Percentiles rank a stretch among this genome's conserved stretches.
phyloP scores from a whole-genome alignment of 176 grass and related monocot genomes.

The Zoysia japonica region DNA sequence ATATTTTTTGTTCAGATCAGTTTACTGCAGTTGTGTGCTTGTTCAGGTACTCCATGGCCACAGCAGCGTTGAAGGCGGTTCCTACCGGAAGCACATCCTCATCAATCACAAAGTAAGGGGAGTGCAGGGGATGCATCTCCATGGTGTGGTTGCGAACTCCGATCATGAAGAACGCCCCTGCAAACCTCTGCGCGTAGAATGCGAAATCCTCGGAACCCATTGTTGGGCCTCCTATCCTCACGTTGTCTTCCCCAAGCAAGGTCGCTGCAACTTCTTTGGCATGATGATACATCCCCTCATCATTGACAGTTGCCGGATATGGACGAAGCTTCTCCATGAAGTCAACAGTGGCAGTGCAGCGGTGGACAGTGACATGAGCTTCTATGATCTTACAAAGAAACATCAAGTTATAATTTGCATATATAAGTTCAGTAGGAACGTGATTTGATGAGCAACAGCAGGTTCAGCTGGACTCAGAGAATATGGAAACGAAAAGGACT shows the following conservation, averaged over 20 bases:
- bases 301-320: constrained; percentile 59
- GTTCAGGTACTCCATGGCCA: constrained; percentile 62
- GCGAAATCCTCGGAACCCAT: constrained; percentile 68
- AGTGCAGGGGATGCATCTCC: constrained; percentile 45
- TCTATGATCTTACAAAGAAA: constrained; percentile 48
- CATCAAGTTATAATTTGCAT: not conserved
- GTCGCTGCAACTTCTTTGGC: constrained; percentile 47
- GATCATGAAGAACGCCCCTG: constrained; percentile 53
- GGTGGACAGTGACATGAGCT: constrained; percentile 43
- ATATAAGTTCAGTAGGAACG: no score
- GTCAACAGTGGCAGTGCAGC: constrained; percentile 51
- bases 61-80: constrained; percentile 59
- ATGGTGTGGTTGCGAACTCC: constrained; percentile 48
- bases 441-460: not conserved
- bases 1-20: no score
- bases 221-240: not conserved
- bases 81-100: constrained; percentile 60
- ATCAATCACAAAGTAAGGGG: constrained; percentile 61
- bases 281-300: constrained; percentile 54
- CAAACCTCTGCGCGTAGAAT: constrained; percentile 52
- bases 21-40: not conserved
- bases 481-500: not conserved
- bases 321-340: constrained; percentile 50
- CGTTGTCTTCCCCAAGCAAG: constrained; percentile 52
- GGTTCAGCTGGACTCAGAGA: not conserved